These are phyloP conservation scores for Ustilago esculenta DNA, from an alignment of 1,284 basidiomycete genomes.

Conservation along the genomic window DNA sequence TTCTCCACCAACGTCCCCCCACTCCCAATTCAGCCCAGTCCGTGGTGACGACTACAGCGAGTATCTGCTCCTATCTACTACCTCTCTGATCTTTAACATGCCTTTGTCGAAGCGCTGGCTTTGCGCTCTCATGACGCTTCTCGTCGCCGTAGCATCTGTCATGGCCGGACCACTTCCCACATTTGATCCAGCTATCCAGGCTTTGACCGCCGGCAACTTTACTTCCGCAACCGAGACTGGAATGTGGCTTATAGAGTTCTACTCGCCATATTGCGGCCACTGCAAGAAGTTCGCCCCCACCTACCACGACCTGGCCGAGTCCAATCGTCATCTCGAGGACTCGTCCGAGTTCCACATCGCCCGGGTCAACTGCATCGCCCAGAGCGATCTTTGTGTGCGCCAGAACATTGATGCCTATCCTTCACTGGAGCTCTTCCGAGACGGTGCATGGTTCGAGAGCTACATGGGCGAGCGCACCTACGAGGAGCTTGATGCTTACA, in stretches of 20 bases:
- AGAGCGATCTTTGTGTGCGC: constrained; percentile 51
- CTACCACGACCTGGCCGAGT: constrained; percentile 76
- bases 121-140: constrained; percentile 1
- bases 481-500: constrained; percentile 28
- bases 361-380: constrained; percentile 60
- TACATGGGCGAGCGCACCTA: constrained; percentile 40
- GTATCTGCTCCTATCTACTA: no score
- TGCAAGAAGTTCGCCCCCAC: constrained; percentile 81
- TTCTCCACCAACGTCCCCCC: no score
- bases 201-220: constrained; percentile 36
- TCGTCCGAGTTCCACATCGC: constrained; percentile 58
- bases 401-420: constrained; percentile 53
- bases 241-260: constrained; percentile 61
- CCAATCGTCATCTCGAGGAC: constrained; percentile 38
- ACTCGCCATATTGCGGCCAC: constrained; percentile 78
- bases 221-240: constrained; percentile 20
- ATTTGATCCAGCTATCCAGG: constrained; percentile 16
- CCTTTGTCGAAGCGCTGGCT: constrained; percentile 7
- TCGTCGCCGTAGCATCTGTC: not conserved
- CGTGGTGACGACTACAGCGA: no score
- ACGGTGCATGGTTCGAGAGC: constrained; percentile 41
- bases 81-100: constrained; percentile 15
- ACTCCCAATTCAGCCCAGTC: no score
- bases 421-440: constrained; percentile 45
- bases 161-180: constrained; percentile 16